These are phyloP conservation scores for Rhizopus microsporus DNA, from an alignment of 371 early-diverging fungal species.

Conservation along the genomic window DNA sequence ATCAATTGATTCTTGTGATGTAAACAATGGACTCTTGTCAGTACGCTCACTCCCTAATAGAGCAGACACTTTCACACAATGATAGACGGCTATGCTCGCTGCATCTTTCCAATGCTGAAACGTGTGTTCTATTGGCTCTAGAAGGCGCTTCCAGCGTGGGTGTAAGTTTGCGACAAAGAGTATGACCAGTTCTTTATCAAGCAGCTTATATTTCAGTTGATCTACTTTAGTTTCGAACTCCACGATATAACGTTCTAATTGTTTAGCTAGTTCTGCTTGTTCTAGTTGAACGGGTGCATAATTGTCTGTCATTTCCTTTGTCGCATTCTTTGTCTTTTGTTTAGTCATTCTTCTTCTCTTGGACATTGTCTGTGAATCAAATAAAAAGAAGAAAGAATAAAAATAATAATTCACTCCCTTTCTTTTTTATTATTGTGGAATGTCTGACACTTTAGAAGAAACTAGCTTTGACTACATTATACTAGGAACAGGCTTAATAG, in stretches of 20 bases:
- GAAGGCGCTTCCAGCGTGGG: slow-evolving; percentile 34
- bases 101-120: slow-evolving; percentile 25
- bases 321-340: neutral
- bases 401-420: neutral
- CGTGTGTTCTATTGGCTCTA: slow-evolving; percentile 27
- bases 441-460: slow-evolving; percentile 38
- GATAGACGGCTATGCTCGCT: slow-evolving; percentile 22
- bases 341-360: neutral
- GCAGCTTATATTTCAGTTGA: slow-evolving; percentile 10
- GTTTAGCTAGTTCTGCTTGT: slow-evolving; percentile 18
- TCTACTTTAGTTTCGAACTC: slow-evolving; percentile 20
- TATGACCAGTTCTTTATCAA: slow-evolving; percentile 24
- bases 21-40: slow-evolving; percentile 16
- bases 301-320: neutral
- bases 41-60: slow-evolving; percentile 20
- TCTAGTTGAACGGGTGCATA: slow-evolving; percentile 20
- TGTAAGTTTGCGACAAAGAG: slow-evolving; percentile 33
- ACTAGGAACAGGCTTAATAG: slow-evolving; percentile 89
- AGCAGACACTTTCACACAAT: slow-evolving; percentile 23
- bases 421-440: neutral
- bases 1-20: slow-evolving; percentile 11
- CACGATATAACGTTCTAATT: slow-evolving; percentile 25
- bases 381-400: neutral
- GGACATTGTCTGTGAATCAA: neutral
- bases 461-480: slow-evolving; percentile 77